Conservation (phyloP, 2,329 filamentous ascomycete species). For the Trichoderma oligosporum region DNA sequence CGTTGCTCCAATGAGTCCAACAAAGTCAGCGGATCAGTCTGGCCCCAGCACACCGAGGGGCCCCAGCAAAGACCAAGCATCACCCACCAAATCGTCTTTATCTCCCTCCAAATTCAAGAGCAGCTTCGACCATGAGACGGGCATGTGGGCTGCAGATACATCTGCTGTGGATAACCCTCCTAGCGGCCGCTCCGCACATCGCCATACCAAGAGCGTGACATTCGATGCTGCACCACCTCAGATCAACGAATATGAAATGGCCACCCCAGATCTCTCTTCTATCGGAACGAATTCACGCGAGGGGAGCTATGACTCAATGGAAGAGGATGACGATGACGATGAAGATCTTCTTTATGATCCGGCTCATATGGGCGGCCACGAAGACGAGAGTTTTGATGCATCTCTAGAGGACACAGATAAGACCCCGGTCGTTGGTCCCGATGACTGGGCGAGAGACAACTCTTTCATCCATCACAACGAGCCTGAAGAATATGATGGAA, state of each 20-base stretch:
- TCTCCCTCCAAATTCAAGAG: slow-evolving; percentile 64
- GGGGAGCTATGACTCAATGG: slow-evolving; percentile 85
- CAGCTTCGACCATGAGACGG: slow-evolving; percentile 65
- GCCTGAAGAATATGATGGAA: slow-evolving; percentile 56
- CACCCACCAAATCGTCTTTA: slow-evolving; percentile 86
- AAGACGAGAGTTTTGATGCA: slow-evolving; percentile 93
- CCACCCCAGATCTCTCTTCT: slow-evolving; percentile 92
- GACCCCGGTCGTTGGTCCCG: slow-evolving; percentile 94
- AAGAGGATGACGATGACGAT: slow-evolving; percentile 71
- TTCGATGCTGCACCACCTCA: slow-evolving; percentile 92
- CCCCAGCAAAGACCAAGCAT: slow-evolving; percentile 67
- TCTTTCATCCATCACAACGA: slow-evolving; percentile 34
- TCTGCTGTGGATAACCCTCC: slow-evolving; percentile 56
- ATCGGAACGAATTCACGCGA: slow-evolving; percentile 85
- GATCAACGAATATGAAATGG: slow-evolving; percentile 97
- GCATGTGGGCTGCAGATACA: slow-evolving; percentile 65
- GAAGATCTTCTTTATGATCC: slow-evolving; percentile 57
- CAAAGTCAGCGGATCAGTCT: slow-evolving; percentile 23
- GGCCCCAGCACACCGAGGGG: slow-evolving; percentile 38
- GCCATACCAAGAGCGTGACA: slow-evolving; percentile 93
- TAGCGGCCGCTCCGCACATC: slow-evolving; percentile 65
- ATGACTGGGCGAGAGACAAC: slow-evolving; percentile 85
- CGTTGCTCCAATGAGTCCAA: slow-evolving; percentile 31
- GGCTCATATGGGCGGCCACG: slow-evolving; percentile 44
- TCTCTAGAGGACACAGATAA: slow-evolving; percentile 95